These are phyloP conservation scores for Colletotrichum tabaci DNA, from an alignment of 2,329 filamentous ascomycete species.

Conservation along the genomic window DNA sequence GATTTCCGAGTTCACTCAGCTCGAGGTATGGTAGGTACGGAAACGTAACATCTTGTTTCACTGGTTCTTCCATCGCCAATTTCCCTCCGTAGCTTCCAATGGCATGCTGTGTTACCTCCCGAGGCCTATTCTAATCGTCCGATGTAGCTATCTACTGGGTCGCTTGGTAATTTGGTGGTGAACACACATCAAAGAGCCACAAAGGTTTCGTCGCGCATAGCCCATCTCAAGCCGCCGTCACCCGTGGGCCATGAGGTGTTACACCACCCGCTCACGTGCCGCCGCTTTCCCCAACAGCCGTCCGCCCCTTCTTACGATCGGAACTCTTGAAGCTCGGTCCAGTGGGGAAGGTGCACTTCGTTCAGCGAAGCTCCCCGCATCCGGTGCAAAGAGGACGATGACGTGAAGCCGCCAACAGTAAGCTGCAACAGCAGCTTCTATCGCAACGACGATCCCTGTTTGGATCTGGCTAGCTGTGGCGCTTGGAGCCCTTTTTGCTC, in stretches of 20 bases:
- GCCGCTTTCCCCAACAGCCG: background rate
- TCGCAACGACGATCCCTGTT: background rate
- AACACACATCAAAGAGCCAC: background rate
- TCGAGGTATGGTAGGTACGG: no score
- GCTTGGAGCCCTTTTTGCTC: background rate
- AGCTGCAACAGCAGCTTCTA: background rate
- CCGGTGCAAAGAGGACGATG: constrained; percentile 3
- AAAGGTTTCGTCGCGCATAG: background rate
- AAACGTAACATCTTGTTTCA: no score
- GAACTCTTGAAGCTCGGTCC: background rate
- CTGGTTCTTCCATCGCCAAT: background rate
- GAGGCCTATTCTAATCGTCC: background rate
- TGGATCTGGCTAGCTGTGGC: background rate
- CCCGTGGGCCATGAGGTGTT: background rate
- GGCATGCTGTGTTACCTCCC: background rate
- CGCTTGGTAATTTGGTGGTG: no score
- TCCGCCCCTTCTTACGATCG: background rate
- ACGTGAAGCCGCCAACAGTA: background rate
- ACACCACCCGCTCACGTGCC: no score
- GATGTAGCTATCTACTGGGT: background rate
- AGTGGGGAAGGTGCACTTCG: background rate
- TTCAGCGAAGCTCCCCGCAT: constrained; percentile 30
- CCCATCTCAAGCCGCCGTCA: constrained; percentile 17
- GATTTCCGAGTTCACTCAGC: no score
- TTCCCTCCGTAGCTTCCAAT: background rate